Evolutionary conservation across 2,329 filamentous ascomycete genomes (phyloP), one percentile per base, ranked within the genome.

Genomic region (Phoma sp.): DNA sequence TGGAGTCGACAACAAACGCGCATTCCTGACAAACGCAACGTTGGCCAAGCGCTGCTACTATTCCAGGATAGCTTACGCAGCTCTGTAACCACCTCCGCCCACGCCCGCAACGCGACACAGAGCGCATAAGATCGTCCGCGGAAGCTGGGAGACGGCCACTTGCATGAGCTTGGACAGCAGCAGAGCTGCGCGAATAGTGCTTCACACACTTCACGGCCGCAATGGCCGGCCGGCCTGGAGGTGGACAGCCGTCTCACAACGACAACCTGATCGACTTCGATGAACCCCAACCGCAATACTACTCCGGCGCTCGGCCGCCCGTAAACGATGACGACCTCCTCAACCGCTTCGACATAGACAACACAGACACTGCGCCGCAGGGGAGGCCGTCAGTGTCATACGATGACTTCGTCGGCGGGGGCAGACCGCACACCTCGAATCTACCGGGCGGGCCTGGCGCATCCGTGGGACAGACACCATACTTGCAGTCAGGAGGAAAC

Each of bases 311-410:
- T 74, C 85, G 87, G 53, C 88, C 92, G 42, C 85, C 89, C n/a
- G 80, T 90, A 57, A 88, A 88, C 74, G 92, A 96, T 74, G 89
- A 96, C 63, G 87, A 93, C 62, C 81, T 96, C 40, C 79, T 93
- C 70, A 84, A 87, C 72, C 86, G 86, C 61, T 93, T 91, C 77
- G 84, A 89, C 68, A 86, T 89, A 70, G 83, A 90, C 68, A 82
- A 86, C 61, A 80, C 82, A 59, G 85, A 90, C 61, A 80, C 83
- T 61, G 77, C 87, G 64, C 79, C 83, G 39, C 84, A 84, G 57
- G 78, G 86, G 52, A 89, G 93, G 63, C 91, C 92, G 46, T 97
- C 93, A 21, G 87, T 93, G 46, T 96, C 92, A 53, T 97, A 97
- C 77, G 93, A 97, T 81, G 90, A 95, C 68, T 98, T 97, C 74